Evolutionary conservation across 1,284 basidiomycete genomes (phyloP).

Genomic region (Coniophora puteana): DNA sequence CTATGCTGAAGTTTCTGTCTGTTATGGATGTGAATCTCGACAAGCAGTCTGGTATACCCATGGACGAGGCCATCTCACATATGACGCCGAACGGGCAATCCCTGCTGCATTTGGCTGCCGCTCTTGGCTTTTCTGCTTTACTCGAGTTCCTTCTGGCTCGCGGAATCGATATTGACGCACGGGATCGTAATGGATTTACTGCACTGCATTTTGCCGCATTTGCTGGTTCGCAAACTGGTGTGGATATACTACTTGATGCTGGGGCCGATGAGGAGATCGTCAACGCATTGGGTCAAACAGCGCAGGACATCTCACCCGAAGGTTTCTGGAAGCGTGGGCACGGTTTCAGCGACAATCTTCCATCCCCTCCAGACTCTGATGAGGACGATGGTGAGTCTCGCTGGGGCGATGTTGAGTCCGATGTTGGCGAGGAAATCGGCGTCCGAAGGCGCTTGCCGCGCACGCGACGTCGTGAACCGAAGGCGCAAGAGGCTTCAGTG

Average conservation of each 20-base stretch:
- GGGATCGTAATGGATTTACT: conserved; percentile 90
- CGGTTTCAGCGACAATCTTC: conserved; percentile 30
- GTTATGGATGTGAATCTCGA: conserved; percentile 62
- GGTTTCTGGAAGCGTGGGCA: conserved; percentile 44
- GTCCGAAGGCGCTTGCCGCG: conserved; percentile 28
- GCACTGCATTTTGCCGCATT: conserved; percentile 87
- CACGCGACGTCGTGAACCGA: conserved; percentile 26
- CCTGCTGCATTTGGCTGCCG: conserved; percentile 83
- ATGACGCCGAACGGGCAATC: conserved; percentile 72
- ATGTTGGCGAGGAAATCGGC: conserved; percentile 43
- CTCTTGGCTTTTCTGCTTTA: conserved; percentile 76
- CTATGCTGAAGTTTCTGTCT: conserved; percentile 77
- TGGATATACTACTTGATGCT: conserved; percentile 65
- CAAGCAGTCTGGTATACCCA: conserved; percentile 34
- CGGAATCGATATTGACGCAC: conserved; percentile 76
- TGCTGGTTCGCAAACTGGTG: conserved; percentile 62
- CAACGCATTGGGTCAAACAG: conserved; percentile 74
- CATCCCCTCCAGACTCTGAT: conserved; percentile 22
- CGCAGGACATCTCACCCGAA: conserved; percentile 72
- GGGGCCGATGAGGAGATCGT: conserved; percentile 81
- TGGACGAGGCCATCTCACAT: conserved; percentile 54
- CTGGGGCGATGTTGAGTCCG: conserved; percentile 68
- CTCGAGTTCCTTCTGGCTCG: conserved; percentile 70
- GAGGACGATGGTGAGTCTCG: conserved; percentile 60
- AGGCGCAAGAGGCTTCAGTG: conserved; percentile 26